Evolutionary conservation across 202 grass and related monocot species (phyloP), one percentile per base, ranked within the genome.

Genomic region (Carex sylvatica): DNA sequence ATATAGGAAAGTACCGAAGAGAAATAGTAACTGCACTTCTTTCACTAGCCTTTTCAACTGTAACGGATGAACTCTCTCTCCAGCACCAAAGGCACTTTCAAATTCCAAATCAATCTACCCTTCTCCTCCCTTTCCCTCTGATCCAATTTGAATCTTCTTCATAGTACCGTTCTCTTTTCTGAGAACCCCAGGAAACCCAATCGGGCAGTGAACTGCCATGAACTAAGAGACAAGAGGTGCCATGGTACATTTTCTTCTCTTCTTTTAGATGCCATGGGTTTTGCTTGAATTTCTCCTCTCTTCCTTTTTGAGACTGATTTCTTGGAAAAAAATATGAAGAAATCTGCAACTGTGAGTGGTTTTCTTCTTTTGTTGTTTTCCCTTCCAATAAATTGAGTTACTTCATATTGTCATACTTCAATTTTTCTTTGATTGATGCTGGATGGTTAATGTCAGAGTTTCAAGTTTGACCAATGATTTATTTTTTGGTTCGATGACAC

Each of bases 341-440:
- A 88, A 89, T 94, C 89, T 86, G 81, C 79, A 52, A 70, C 85
- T 65, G 92, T 93, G 77, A 88, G 84, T 89, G 18, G 2, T 84
- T 26, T 61, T 63, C 8, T 74, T 79, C 76, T 16, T 66, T 4
- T 65, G 19, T 70, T 11, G 67, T 44, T 47, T 46, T 71, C 40
- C 33, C 68, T 71, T 52, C 13, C 14, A 64, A 52, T n/a, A 20
- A 74, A 26, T 46, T 7, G 38, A 70, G 36, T 13, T 44, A 19
- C 10, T 47, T 68, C 38, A 16, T 71, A 62, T 77, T 51, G 15
- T 40, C 9, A 8, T 53, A 62, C 60, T 66, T 58, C 2, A 4
- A 35, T 35, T 65, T 61, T 84, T 72, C 28, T 68, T 68, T 61
- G 51, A 33, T 33, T 65, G 1, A 73, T 49, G 20, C 16, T 76